Base-by-base conservation (phyloP, 805 yeast genomes). In the Pichia kluyveri region DNA sequence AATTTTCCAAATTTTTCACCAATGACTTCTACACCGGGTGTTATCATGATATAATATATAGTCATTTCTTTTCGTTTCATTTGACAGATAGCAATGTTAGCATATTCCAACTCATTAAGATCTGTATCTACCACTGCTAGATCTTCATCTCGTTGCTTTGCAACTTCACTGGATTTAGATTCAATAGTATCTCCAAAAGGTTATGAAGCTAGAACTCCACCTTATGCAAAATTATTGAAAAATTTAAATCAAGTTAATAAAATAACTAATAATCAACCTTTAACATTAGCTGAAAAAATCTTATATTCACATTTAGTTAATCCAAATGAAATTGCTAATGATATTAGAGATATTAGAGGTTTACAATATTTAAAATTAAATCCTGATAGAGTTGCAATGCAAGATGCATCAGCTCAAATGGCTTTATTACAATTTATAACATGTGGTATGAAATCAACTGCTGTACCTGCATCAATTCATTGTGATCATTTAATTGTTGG, bases 331-430 rank as follows among this genome's bases (percentile, higher is more conserved):
- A 88, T 88, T 70, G 82, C 84, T 55, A 71, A 69, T 17, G 56
- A 58, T 18, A 51, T 59, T 18, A 56, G 51, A 42, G 60, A 60
- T 39, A 75, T 76, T 62, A 83, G 98, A 68, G 97, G 98, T 65
- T 78, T 80, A 49, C 83, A 93, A 44, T 91, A 91, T 73, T 77
- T 90, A 69, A 91, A 91, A 72, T 78, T 91, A 66, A 83, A 95
- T 72, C 98, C 98, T 48, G 98, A 90, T 69, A 82, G 98, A 69
- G 97, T 91, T 53, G 97, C 97, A 44, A 89, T 96, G 85, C 98
- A 90, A 76, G 98, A 90, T 75, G 98, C 98, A 50, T 88, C 96
- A 50, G 97, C 97, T 50, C 98, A 90, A 75, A 90, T 90, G 98
- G 96, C 97, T 49, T 79, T 90, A 59, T 75, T 90, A 63, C 98